phyloP scores from a whole-genome alignment of 2,329 filamentous ascomycete species.

The Lasiodiplodia sp. region DNA sequence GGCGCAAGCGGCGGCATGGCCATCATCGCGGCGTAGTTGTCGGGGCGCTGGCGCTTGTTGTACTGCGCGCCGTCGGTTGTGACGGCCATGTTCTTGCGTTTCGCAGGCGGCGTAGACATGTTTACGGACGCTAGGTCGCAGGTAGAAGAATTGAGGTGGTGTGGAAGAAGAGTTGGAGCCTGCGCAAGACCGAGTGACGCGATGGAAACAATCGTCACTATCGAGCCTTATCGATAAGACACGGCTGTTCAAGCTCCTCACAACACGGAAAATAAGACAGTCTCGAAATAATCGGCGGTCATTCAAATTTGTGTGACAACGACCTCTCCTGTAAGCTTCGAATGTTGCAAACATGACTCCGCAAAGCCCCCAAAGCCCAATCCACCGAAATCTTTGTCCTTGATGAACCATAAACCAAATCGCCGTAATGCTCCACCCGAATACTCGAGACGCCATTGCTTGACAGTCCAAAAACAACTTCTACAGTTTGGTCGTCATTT shows the following conservation, averaged over 20 bases:
- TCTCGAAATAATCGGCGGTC: too few relatives aligned
- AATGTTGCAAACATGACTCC: not conserved
- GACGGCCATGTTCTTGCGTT: constrained; percentile 22
- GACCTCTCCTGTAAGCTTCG: not conserved
- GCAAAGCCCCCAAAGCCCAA: not conserved
- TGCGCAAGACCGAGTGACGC: not conserved
- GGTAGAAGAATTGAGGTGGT: not conserved
- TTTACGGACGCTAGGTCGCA: not conserved
- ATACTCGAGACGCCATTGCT: not conserved
- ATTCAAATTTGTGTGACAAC: too few relatives aligned
- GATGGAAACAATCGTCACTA: not conserved
- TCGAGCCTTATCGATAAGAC: not conserved
- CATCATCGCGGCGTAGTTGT: constrained; percentile 36
- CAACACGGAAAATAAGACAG: too few relatives aligned
- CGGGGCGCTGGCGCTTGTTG: constrained; percentile 47
- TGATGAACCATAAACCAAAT: not conserved
- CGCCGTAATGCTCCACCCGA: not conserved
- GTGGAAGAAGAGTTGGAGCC: not conserved
- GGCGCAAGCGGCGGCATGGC: constrained; percentile 30
- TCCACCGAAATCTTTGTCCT: not conserved
- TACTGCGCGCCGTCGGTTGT: constrained; percentile 46
- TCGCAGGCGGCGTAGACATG: not conserved
- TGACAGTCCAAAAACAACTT: not conserved
- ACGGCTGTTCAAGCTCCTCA: too few relatives aligned
- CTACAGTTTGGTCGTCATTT: not conserved